Evolutionary conservation across 225 moss, liverwort and hornwort genomes (phyloP).

Genomic region (Marchantia polymorpha): DNA sequence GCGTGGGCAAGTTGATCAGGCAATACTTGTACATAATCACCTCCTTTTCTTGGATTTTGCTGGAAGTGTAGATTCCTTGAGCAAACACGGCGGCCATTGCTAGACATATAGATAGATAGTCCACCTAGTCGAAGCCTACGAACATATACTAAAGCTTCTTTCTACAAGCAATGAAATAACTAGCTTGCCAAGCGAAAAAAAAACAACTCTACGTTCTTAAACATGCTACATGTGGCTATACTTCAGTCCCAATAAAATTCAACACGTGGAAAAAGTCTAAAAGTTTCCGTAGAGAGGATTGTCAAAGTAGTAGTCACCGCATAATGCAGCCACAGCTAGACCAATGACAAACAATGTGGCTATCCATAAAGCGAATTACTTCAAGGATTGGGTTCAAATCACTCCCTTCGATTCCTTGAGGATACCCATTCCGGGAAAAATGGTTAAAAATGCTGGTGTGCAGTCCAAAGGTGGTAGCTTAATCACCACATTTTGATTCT

Average conservation of each 20-base stretch:
- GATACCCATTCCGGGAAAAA: slow-evolving; percentile 44
- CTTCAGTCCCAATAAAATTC: too few relatives aligned
- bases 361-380: slow-evolving; percentile 49
- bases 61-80: too few relatives aligned
- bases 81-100: slow-evolving; percentile 53
- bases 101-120: background rate
- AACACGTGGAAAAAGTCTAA: too few relatives aligned
- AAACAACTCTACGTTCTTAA: too few relatives aligned
- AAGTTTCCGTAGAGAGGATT: too few relatives aligned
- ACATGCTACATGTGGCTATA: too few relatives aligned
- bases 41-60: slow-evolving; percentile 28
- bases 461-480: slow-evolving; percentile 46
- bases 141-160: too few relatives aligned
- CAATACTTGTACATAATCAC: slow-evolving; percentile 9
- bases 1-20: slow-evolving; percentile 4
- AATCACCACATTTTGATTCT: slow-evolving; percentile 26
- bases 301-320: slow-evolving; percentile 46
- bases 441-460: slow-evolving; percentile 39
- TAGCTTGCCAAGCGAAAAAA: too few relatives aligned
- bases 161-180: too few relatives aligned
- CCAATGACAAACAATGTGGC: slow-evolving; percentile 47
- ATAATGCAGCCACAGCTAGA: slow-evolving; percentile 56
- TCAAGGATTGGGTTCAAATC: slow-evolving; percentile 51
- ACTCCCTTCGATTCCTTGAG: slow-evolving; percentile 53
- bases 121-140: background rate